phyloP scores from a whole-genome alignment of 1,139 yeast species.

The Zygosaccharomyces sapae region DNA sequence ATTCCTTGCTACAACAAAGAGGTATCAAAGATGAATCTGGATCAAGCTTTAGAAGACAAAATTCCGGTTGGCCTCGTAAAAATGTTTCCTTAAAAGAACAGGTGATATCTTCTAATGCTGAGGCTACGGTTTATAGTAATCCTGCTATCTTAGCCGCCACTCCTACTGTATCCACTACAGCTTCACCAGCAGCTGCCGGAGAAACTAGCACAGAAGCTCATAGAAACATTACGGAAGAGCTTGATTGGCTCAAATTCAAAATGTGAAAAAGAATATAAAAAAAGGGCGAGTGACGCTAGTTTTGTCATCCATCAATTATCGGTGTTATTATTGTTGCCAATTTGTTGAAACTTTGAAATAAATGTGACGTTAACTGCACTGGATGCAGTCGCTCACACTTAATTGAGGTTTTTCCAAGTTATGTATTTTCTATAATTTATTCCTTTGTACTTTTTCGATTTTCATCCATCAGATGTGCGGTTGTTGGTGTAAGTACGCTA shows the following conservation, averaged over 20 bases:
- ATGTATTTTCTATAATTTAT: conserved; percentile 3
- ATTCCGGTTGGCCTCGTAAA: conserved; percentile 14
- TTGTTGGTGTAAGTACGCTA: not conserved
- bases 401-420: not conserved
- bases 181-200: conserved; percentile 14
- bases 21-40: conserved; percentile 20
- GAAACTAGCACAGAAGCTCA: conserved; percentile 11
- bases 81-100: conserved; percentile 15
- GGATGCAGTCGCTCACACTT: conserved; percentile 13
- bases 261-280: conserved; percentile 18
- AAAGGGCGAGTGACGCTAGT: no score
- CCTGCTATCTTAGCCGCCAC: conserved; percentile 9
- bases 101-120: conserved; percentile 10
- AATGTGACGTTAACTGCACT: conserved; percentile 14
- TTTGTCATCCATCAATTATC: not conserved
- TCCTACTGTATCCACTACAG: conserved; percentile 12
- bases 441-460: conserved; percentile 1
- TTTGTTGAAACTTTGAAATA: not conserved
- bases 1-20: conserved; percentile 27
- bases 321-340: not conserved
- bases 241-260: conserved; percentile 38
- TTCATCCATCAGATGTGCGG: not conserved
- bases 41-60: conserved; percentile 13
- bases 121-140: conserved; percentile 9
- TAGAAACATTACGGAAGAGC: conserved; percentile 27